Percentiles rank a stretch among this genome's conserved stretches.
Conservation (phyloP, 2,329 filamentous ascomycete genomes). For the Eutypa lata region DNA sequence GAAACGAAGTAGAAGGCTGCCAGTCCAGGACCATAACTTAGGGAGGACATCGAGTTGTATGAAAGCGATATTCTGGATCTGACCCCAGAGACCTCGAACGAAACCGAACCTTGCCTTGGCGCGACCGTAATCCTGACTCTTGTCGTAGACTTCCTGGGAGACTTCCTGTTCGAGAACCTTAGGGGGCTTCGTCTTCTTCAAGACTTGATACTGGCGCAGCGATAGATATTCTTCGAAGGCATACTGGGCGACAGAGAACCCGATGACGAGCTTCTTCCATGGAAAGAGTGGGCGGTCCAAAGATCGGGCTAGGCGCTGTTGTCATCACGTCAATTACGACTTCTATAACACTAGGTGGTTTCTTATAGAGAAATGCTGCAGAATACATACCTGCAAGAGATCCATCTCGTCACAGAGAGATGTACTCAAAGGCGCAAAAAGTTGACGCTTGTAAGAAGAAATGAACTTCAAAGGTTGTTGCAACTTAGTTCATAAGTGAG, state of each 20-base stretch:
- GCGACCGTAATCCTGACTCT: conserved; percentile 92
- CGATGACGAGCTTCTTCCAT: conserved; percentile 94
- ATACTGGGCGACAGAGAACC: conserved; percentile 91
- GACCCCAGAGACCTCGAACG: conserved; percentile 75
- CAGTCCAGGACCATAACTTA: conserved; percentile 82
- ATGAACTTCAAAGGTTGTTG: not conserved
- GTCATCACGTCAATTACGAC: conserved; percentile 11
- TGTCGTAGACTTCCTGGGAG: conserved; percentile 86
- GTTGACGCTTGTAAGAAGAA: not conserved
- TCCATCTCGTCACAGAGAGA: conserved; percentile 25
- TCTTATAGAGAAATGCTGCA: conserved; percentile 8
- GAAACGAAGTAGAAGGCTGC: conserved; percentile 68
- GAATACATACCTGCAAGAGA: conserved; percentile 30
- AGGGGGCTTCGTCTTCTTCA: conserved; percentile 76
- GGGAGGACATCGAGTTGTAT: conserved; percentile 90
- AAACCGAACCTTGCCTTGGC: conserved; percentile 91
- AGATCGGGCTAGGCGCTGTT: conserved; percentile 71
- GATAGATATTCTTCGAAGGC: conserved; percentile 87
- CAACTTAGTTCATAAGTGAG: not conserved
- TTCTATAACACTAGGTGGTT: conserved; percentile 4
- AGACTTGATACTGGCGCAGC: conserved; percentile 82
- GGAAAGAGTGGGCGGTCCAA: conserved; percentile 92
- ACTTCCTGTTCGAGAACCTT: conserved; percentile 87
- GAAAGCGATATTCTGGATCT: conserved; percentile 83
- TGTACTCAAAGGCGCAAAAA: conserved; percentile 5